These are phyloP conservation scores for Colletotrichum orbiculare DNA, from an alignment of 2,329 filamentous ascomycete genomes.

Conservation along the genomic window DNA sequence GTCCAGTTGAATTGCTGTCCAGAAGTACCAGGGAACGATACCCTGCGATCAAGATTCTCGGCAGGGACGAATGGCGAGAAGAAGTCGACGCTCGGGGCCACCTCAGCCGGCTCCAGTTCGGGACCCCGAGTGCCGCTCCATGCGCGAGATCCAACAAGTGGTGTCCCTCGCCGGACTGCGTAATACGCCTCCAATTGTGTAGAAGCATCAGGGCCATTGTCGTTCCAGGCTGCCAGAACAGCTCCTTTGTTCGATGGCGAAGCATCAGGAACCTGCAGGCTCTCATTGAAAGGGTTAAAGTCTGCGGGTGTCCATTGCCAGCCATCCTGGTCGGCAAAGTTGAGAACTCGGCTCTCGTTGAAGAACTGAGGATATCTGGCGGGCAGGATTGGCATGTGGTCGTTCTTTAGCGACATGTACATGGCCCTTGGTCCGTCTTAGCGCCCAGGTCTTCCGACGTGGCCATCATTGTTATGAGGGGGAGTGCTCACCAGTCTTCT, in stretches of 20 bases:
- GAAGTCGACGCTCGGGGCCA: slow-evolving; percentile 49
- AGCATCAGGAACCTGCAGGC: slow-evolving; percentile 47
- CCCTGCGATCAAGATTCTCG: slow-evolving; percentile 55
- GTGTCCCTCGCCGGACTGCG: slow-evolving; percentile 56
- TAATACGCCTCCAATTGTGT: slow-evolving; percentile 61
- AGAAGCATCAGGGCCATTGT: slow-evolving; percentile 59
- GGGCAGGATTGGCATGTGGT: slow-evolving; percentile 57
- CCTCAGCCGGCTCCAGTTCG: slow-evolving; percentile 41
- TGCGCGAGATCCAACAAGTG: slow-evolving; percentile 51
- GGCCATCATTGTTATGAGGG: too few relatives aligned
- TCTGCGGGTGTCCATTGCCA: slow-evolving; percentile 60
- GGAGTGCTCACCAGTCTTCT: slow-evolving; percentile 59
- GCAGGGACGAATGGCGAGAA: slow-evolving; percentile 51
- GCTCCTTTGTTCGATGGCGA: slow-evolving; percentile 48
- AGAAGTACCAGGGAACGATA: slow-evolving; percentile 25
- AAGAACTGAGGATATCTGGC: slow-evolving; percentile 59
- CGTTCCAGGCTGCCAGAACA: slow-evolving; percentile 59
- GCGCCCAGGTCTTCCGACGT: too few relatives aligned
- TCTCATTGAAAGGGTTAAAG: slow-evolving; percentile 55
- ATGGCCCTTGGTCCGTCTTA: too few relatives aligned
- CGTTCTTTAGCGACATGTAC: slow-evolving; percentile 66
- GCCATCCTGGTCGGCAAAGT: slow-evolving; percentile 53
- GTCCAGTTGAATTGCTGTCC: slow-evolving; percentile 48
- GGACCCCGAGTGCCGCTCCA: slow-evolving; percentile 54
- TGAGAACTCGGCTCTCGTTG: slow-evolving; percentile 54